Evolutionary conservation across 1,284 basidiomycete species (phyloP).

Genomic region (Ceratobasidium sp.): DNA sequence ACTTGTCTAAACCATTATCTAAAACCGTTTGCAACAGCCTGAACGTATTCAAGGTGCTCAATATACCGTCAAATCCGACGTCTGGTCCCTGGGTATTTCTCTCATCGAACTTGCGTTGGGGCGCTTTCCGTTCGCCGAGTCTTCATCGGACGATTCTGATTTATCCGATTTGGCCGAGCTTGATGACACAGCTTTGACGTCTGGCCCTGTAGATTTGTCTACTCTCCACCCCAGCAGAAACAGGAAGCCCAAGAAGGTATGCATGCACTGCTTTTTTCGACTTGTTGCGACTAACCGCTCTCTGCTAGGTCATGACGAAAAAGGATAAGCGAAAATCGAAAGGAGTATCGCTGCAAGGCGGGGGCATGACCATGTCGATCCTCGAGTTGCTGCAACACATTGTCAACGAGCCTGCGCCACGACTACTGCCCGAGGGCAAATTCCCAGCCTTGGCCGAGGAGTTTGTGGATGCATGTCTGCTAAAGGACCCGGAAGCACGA

Average conservation of each 20-base stretch:
- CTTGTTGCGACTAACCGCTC: neutral
- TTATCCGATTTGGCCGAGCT: conserved; percentile 66
- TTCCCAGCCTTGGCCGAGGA: conserved; percentile 77
- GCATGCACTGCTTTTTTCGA: conserved; percentile 14
- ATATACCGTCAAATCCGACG: conserved; percentile 97
- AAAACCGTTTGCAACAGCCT: conserved; percentile 66
- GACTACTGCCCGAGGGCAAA: conserved; percentile 73
- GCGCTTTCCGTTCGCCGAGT: conserved; percentile 90
- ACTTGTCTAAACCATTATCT: conserved; percentile 37
- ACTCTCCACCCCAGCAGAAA: conserved; percentile 34
- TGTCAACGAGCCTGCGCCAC: conserved; percentile 94
- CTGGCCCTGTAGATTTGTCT: conserved; percentile 57
- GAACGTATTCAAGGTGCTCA: conserved; percentile 98
- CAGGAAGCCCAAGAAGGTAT: conserved; percentile 50
- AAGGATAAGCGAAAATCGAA: conserved; percentile 69
- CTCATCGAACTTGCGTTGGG: conserved; percentile 93
- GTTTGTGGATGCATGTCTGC: conserved; percentile 85
- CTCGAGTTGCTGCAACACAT: conserved; percentile 97
- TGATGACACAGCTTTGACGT: conserved; percentile 74
- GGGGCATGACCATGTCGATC: conserved; percentile 95
- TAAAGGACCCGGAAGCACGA: conserved; percentile 82
- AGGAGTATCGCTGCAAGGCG: conserved; percentile 89
- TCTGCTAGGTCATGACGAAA: conserved; percentile 52
- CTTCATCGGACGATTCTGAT: conserved; percentile 70
- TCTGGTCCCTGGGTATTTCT: conserved; percentile 96